Base-by-base conservation (phyloP, 2,329 filamentous ascomycete genomes). In the Colletotrichum godetiae region DNA sequence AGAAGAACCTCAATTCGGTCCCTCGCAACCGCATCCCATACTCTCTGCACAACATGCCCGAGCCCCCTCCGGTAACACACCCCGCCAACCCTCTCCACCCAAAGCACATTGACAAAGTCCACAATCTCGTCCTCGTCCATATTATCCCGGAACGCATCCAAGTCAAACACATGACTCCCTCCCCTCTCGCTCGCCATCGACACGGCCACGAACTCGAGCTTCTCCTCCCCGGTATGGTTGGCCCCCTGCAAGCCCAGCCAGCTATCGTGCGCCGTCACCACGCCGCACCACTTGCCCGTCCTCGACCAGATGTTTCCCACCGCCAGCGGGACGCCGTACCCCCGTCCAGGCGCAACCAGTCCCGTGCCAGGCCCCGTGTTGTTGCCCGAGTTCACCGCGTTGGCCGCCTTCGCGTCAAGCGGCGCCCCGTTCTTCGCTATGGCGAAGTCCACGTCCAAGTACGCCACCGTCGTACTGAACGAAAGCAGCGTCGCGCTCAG, bases 211-310 rank as follows among this genome's bases (percentile, higher is more conserved):
- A 86, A 85, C 76, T 86, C 84, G 31, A 86, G 80, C 53, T 42
- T 65, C 64, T 75, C 84, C 58, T 84, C 83, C 55, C 84, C 84
- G 7, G 84, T 83, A 67, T 86, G 84, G 76, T 86, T 86, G 72
- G 83, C 84, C n/a, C 83, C 82, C 75, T 86, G 84, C 5, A 86
- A 76, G 10, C 85, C 85, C 49, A 86, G 76, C 85, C 85, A 86
- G 42, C 80, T 81, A 64, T 86, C 84, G 74, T 86, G 85, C n/a
- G 84, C 81, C 52, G 84, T 81, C 46, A 86, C 81, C 60, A 82
- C 80, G 33, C 84, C 84, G n/a, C 84, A 78, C 84, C 84, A 86
- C 37, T 78, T 78, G 55, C 80, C 79, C 3, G 76, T 76, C 53
- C 77, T 81, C 64, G 79, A 77, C 80, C 81, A 83, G 75, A 86